A percentile compares a stretch with the other conserved stretches of the same genome.
phyloP scores from a whole-genome alignment of 192 early-diverging fungal species.

The Mortierella claussenii region DNA sequence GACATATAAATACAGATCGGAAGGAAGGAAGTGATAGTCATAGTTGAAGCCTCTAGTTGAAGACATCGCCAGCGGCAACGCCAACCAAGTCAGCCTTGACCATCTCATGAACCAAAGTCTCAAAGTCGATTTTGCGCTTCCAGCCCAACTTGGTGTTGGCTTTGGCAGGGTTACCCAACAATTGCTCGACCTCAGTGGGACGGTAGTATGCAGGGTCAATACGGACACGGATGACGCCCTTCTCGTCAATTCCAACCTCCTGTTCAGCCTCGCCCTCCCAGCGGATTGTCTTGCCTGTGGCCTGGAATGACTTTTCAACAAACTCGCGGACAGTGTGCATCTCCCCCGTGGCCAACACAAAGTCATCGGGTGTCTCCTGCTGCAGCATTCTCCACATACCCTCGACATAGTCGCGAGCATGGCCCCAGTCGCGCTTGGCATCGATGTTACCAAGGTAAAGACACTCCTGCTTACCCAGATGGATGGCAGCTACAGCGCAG shows the following conservation, averaged over 20 bases:
- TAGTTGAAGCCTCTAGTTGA: slow-evolving; percentile 14
- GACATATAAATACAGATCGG: too few relatives aligned
- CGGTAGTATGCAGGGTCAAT: slow-evolving; percentile 83
- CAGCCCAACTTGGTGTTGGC: slow-evolving; percentile 72
- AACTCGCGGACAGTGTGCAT: slow-evolving; percentile 82
- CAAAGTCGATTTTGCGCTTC: slow-evolving; percentile 77
- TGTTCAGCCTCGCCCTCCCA: slow-evolving; percentile 75
- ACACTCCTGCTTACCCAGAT: slow-evolving; percentile 72
- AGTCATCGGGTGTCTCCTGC: slow-evolving; percentile 77
- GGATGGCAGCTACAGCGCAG: slow-evolving; percentile 78
- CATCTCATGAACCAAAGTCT: slow-evolving; percentile 75
- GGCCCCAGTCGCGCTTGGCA: slow-evolving; percentile 85
- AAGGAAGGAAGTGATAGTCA: neutral
- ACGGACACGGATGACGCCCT: slow-evolving; percentile 65
- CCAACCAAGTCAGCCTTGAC: slow-evolving; percentile 68
- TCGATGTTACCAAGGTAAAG: slow-evolving; percentile 81
- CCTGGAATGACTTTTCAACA: slow-evolving; percentile 80
- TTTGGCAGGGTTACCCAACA: slow-evolving; percentile 79
- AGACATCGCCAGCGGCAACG: slow-evolving; percentile 37
- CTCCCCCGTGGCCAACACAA: slow-evolving; percentile 82
- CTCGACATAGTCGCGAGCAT: slow-evolving; percentile 80
- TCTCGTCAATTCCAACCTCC: slow-evolving; percentile 67
- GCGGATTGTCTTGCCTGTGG: slow-evolving; percentile 66
- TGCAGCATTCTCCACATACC: slow-evolving; percentile 89
- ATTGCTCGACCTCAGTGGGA: slow-evolving; percentile 80